Evolutionary conservation across 2,329 filamentous ascomycete species (phyloP).

Genomic region (Orbilia brochopaga): DNA sequence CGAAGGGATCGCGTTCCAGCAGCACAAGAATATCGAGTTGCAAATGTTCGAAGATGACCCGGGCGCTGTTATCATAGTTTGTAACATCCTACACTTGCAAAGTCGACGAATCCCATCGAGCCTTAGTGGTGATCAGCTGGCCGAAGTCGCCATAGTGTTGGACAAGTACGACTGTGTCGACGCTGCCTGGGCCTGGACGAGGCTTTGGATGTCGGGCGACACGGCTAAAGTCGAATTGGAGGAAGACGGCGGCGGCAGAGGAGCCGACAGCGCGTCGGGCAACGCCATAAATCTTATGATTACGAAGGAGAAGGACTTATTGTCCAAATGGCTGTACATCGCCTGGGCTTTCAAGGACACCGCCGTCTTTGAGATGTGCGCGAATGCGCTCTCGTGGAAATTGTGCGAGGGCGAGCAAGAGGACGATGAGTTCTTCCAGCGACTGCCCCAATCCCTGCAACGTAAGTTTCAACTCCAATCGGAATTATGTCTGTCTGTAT

Average conservation of each 20-base stretch:
- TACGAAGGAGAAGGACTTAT: slow-evolving; percentile 43
- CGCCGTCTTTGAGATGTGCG: slow-evolving; percentile 39
- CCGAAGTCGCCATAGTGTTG: slow-evolving; percentile 46
- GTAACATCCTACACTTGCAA: slow-evolving; percentile 45
- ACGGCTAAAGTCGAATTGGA: slow-evolving; percentile 37
- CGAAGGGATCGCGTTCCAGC: slow-evolving; percentile 43
- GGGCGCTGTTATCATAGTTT: slow-evolving; percentile 40
- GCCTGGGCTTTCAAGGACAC: slow-evolving; percentile 48
- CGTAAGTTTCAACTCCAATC: slow-evolving; percentile 14
- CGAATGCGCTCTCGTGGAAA: slow-evolving; percentile 45
- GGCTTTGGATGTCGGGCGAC: slow-evolving; percentile 46
- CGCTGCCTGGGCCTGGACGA: slow-evolving; percentile 50
- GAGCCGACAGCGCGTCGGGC: slow-evolving; percentile 6
- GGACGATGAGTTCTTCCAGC: slow-evolving; percentile 50
- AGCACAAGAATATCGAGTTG: slow-evolving; percentile 47
- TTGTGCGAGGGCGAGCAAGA: slow-evolving; percentile 45
- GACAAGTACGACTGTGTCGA: slow-evolving; percentile 50
- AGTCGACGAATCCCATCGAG: slow-evolving; percentile 32
- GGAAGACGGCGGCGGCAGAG: slow-evolving; percentile 27
- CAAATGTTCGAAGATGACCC: slow-evolving; percentile 50
- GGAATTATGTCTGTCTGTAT: neutral
- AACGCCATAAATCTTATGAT: slow-evolving; percentile 44
- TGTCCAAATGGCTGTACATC: slow-evolving; percentile 49
- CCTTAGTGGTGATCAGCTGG: slow-evolving; percentile 44
- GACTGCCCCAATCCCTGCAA: slow-evolving; percentile 43